phyloP scores from a whole-genome alignment of 2,329 filamentous ascomycete species.

The Fusarium buharicum region DNA sequence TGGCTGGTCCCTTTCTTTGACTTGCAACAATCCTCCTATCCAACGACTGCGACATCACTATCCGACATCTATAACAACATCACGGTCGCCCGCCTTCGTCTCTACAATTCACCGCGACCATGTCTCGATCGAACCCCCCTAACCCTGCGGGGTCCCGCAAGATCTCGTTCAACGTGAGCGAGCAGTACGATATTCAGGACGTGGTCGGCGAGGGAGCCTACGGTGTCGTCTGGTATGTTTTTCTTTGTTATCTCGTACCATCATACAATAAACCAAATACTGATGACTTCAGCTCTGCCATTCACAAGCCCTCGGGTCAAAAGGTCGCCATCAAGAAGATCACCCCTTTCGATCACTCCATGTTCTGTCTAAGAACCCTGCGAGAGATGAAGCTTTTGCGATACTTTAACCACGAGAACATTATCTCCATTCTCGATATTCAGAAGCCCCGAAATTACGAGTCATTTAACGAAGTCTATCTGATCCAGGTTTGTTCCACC shows the following conservation, averaged over 20 bases:
- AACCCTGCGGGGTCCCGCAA: conserved; percentile 78
- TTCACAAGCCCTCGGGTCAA: conserved; percentile 97
- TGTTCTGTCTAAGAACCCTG: conserved; percentile 96
- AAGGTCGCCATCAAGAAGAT: conserved; percentile 99
- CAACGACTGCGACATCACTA: conserved; percentile 24
- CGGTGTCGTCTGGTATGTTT: conserved; percentile 91
- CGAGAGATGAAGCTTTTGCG: conserved; percentile 99
- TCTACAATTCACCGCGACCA: conserved; percentile 21
- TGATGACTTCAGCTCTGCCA: conserved; percentile 75
- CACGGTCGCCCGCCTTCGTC: conserved; percentile 3
- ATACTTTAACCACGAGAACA: conserved; percentile 99
- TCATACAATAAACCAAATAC: background rate
- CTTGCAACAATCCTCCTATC: conserved; percentile 26
- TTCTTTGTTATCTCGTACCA: conserved; percentile 1
- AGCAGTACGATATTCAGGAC: conserved; percentile 99
- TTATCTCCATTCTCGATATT: conserved; percentile 99
- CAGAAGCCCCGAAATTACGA: conserved; percentile 98
- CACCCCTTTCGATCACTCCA: conserved; percentile 97
- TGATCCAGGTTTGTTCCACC: conserved; percentile 80
- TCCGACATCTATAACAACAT: conserved; percentile 10
- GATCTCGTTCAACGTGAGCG: conserved; percentile 99
- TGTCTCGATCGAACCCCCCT: conserved; percentile 68
- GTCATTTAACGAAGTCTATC: conserved; percentile 95
- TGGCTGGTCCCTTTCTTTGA: conserved; percentile 40
- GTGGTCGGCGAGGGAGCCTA: conserved; percentile 98